Evolutionary conservation across 1,284 basidiomycete species (phyloP).

Genomic region (Cutaneotrichosporon mucoides): DNA sequence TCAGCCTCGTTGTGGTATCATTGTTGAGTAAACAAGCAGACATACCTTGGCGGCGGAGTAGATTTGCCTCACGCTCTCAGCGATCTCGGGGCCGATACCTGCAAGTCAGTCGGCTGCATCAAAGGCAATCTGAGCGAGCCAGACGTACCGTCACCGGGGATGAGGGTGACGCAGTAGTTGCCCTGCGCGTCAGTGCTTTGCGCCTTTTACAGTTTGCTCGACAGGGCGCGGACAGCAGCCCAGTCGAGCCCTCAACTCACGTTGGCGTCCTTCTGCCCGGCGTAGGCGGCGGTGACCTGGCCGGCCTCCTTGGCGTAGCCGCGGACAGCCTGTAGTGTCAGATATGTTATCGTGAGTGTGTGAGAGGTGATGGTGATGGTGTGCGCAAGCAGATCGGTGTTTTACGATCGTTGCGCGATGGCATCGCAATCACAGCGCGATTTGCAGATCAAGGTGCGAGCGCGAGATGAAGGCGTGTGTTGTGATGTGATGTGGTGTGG

Average conservation of each 20-base stretch:
- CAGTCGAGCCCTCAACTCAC: conserved; percentile 53
- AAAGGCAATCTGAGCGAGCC: neutral
- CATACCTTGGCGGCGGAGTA: conserved; percentile 77
- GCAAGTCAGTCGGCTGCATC: conserved; percentile 2
- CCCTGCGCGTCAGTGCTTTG: conserved; percentile 56
- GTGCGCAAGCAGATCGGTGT: too few relatives aligned
- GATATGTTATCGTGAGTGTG: neutral
- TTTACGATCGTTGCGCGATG: neutral
- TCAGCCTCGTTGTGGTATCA: neutral
- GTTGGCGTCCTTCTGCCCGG: conserved; percentile 78
- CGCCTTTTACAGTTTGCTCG: neutral
- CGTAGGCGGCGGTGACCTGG: conserved; percentile 69
- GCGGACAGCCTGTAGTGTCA: conserved; percentile 29
- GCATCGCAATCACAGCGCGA: neutral
- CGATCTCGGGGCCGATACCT: conserved; percentile 99
- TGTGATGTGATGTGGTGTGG: neutral
- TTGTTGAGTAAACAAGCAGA: conserved; percentile 4
- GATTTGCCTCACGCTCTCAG: conserved; percentile 91
- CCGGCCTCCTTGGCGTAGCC: conserved; percentile 57
- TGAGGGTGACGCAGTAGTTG: conserved; percentile 65
- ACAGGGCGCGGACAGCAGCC: neutral
- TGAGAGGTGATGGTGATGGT: too few relatives aligned
- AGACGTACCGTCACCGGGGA: conserved; percentile 36
- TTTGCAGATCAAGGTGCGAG: too few relatives aligned
- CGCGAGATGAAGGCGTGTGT: neutral